Conservation (phyloP, 192 early-diverging fungal species). For the Podila clonocystis region DNA sequence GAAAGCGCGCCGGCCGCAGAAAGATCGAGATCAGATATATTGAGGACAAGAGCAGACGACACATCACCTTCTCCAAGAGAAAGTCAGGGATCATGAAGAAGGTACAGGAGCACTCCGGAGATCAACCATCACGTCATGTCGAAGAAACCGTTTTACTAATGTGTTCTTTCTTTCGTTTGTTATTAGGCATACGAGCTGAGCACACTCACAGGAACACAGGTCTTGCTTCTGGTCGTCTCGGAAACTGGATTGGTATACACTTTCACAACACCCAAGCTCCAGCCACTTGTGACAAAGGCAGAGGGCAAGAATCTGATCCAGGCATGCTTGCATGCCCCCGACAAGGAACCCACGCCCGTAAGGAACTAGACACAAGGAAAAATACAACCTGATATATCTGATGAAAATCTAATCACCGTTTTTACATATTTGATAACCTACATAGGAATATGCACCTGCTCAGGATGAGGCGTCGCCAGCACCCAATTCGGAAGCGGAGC, state of each 20-base stretch:
- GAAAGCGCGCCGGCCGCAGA: constrained; percentile 83
- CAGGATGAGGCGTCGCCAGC: constrained; percentile 9
- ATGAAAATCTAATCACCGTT: no score
- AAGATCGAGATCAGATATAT: constrained; percentile 98
- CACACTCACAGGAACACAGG: constrained; percentile 95
- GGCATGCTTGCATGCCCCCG: constrained; percentile 89
- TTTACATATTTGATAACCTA: no score
- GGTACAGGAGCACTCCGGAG: constrained; percentile 45
- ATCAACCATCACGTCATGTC: not conserved
- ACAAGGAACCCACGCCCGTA: constrained; percentile 44
- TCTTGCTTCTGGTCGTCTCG: constrained; percentile 91
- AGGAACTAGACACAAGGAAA: not conserved
- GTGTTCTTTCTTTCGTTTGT: not conserved
- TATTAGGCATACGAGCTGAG: constrained; percentile 88
- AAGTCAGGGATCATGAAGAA: constrained; percentile 99
- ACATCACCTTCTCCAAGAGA: constrained; percentile 95
- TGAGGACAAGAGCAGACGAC: constrained; percentile 90
- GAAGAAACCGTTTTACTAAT: not conserved
- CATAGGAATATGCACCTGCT: constrained; percentile 3
- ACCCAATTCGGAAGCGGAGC: constrained; percentile 15
- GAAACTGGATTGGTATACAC: constrained; percentile 97
- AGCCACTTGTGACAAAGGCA: constrained; percentile 90
- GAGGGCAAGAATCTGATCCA: constrained; percentile 96
- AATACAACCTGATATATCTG: no score
- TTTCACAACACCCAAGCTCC: constrained; percentile 94